Percentiles rank a stretch among this genome's conserved stretches.
These are phyloP conservation scores for Diaporthe batatas DNA, from an alignment of 2,329 filamentous ascomycete genomes.

Conservation along the genomic window DNA sequence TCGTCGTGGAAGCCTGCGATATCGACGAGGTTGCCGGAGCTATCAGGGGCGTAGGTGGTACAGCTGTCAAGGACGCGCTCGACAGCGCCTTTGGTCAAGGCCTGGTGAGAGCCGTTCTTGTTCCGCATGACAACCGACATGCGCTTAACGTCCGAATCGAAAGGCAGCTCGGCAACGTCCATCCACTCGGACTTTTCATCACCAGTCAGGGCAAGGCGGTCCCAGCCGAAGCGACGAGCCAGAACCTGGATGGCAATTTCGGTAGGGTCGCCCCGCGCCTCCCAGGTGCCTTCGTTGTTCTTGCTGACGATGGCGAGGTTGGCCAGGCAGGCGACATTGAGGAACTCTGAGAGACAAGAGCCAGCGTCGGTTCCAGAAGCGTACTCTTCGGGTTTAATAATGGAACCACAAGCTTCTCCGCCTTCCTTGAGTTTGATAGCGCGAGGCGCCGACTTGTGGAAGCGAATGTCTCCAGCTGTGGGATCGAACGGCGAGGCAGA, in stretches of 20 bases:
- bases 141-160: conserved; percentile 75
- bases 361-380: not conserved
- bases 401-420: not conserved
- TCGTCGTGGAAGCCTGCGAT: conserved; percentile 38
- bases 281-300: conserved; percentile 59
- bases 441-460: not conserved
- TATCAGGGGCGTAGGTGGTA: conserved; percentile 46
- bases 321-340: conserved; percentile 70
- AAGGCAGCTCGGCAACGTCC: conserved; percentile 71
- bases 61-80: conserved; percentile 72
- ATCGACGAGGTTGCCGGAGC: conserved; percentile 52
- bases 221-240: conserved; percentile 72
- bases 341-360: conserved; percentile 50
- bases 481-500: conserved; percentile 71
- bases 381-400: not conserved
- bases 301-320: conserved; percentile 69
- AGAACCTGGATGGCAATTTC: conserved; percentile 79
- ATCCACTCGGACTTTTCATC: conserved; percentile 60
- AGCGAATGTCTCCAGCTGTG: conserved; percentile 56
- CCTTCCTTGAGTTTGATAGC: conserved; percentile 2
- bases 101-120: conserved; percentile 46
- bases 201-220: conserved; percentile 60
- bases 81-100: conserved; percentile 70
- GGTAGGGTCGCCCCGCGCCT: conserved; percentile 71
- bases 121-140: conserved; percentile 72